A percentile compares a stretch with the other conserved stretches of the same genome.
phyloP scores from a whole-genome alignment of 1,139 yeast genomes.

The Taphrina wiesneri region DNA sequence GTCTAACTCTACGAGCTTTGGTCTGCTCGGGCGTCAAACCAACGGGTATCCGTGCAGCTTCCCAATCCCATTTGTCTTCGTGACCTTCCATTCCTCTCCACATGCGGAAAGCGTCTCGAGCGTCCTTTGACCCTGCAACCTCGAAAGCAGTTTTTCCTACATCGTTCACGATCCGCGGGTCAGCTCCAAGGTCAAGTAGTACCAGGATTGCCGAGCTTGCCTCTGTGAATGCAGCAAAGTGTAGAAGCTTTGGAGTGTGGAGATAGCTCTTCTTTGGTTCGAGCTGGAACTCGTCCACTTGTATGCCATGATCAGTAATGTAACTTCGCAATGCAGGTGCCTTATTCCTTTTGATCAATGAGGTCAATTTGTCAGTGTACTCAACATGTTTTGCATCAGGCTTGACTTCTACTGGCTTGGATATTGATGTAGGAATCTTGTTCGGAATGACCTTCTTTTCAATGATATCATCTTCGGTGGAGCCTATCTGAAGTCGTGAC shows the following conservation, averaged over 20 bases:
- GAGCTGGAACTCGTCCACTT: conserved; percentile 48
- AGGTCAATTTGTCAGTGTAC: conserved; percentile 60
- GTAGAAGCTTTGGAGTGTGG: conserved; percentile 72
- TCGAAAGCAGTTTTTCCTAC: conserved; percentile 69
- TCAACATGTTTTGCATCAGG: conserved; percentile 46
- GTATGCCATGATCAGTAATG: conserved; percentile 56
- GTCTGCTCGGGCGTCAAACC: conserved; percentile 67
- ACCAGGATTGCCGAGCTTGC: conserved; percentile 66
- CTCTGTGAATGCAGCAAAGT: conserved; percentile 72
- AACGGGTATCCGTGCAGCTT: conserved; percentile 62
- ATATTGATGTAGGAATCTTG: conserved; percentile 41
- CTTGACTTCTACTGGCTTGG: conserved; percentile 36
- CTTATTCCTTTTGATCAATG: conserved; percentile 67
- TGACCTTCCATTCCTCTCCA: conserved; percentile 64
- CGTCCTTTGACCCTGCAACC: conserved; percentile 51
- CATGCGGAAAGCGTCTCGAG: conserved; percentile 62
- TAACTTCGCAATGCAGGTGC: conserved; percentile 72
- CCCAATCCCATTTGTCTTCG: conserved; percentile 71
- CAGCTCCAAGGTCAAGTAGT: conserved; percentile 67
- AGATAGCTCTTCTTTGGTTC: conserved; percentile 57
- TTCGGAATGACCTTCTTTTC: conserved; percentile 36
- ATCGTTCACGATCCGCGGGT: conserved; percentile 60
- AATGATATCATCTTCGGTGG: conserved; percentile 51
- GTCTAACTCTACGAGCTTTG: conserved; percentile 49
- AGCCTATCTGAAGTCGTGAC: conserved; percentile 58